A percentile compares a stretch with the other conserved stretches of the same genome.
Evolutionary conservation across 768 basidiomycete genomes (phyloP).

Genomic region (Lactarius psammicola): DNA sequence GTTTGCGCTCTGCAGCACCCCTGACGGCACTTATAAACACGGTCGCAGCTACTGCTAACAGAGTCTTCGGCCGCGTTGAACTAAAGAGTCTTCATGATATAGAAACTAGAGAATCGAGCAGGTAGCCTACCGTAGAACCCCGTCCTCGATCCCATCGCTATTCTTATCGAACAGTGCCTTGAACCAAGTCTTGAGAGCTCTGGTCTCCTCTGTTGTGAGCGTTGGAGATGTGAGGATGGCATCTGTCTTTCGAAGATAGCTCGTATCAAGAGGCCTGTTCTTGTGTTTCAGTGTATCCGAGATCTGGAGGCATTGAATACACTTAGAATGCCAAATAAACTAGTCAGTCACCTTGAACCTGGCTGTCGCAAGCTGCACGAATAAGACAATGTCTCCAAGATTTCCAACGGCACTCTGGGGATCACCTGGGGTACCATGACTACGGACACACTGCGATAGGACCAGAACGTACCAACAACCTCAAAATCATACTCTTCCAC

Average conservation of each 20-base stretch:
- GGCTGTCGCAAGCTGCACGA: slow-evolving; percentile 62
- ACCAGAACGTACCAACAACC: slow-evolving; percentile 60
- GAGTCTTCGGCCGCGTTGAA: slow-evolving; percentile 64
- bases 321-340: neutral
- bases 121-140: slow-evolving; percentile 44
- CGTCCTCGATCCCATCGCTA: slow-evolving; percentile 84
- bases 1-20: slow-evolving; percentile 47
- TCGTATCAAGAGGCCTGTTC: slow-evolving; percentile 46
- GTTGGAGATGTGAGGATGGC: slow-evolving; percentile 42
- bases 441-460: neutral
- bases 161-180: slow-evolving; percentile 74
- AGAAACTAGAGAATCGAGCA: neutral
- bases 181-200: slow-evolving; percentile 52
- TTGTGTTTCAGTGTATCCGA: slow-evolving; percentile 49
- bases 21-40: slow-evolving; percentile 64
- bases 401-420: slow-evolving; percentile 80
- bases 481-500: slow-evolving; percentile 77
- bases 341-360: slow-evolving; percentile 55
- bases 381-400: slow-evolving; percentile 75
- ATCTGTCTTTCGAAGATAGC: slow-evolving; percentile 52
- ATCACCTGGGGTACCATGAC: slow-evolving; percentile 51
- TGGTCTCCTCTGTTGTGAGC: slow-evolving; percentile 41
- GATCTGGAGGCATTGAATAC: slow-evolving; percentile 41
- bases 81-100: slow-evolving; percentile 38
- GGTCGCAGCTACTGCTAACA: slow-evolving; percentile 65